Conservation (phyloP, 495 filamentous ascomycete genomes). For the Hypoxylon lienhwacheense region DNA sequence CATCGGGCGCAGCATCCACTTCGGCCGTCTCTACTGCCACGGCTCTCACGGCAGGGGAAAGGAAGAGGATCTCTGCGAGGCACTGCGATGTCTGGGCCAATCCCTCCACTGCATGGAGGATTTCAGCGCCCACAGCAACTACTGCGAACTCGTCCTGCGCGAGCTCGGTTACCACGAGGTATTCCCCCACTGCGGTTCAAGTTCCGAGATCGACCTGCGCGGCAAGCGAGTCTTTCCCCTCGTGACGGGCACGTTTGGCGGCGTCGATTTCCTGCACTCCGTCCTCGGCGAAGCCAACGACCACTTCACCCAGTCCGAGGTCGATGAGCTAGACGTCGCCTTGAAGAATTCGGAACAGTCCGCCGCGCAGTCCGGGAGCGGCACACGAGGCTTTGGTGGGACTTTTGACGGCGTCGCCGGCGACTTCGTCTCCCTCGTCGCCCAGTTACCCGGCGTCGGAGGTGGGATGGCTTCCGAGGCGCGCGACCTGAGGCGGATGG, state of each 20-base stretch:
- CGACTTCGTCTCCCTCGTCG: slow-evolving; percentile 70
- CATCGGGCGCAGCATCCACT: slow-evolving; percentile 83
- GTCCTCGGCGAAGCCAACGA: slow-evolving; percentile 96
- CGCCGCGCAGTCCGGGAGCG: slow-evolving; percentile 43
- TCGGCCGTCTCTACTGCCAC: slow-evolving; percentile 79
- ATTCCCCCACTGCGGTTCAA: slow-evolving; percentile 81
- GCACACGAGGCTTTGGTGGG: slow-evolving; percentile 44
- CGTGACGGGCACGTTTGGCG: slow-evolving; percentile 88
- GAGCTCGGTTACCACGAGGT: slow-evolving; percentile 82
- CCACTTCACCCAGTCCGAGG: slow-evolving; percentile 92
- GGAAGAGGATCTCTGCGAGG: slow-evolving; percentile 87
- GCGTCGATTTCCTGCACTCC: slow-evolving; percentile 94
- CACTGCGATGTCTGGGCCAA: slow-evolving; percentile 82
- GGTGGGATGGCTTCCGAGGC: slow-evolving; percentile 75
- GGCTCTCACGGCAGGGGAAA: slow-evolving; percentile 65
- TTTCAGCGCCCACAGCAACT: slow-evolving; percentile 94
- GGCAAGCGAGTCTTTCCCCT: slow-evolving; percentile 81
- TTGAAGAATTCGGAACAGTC: slow-evolving; percentile 59
- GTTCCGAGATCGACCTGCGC: slow-evolving; percentile 69
- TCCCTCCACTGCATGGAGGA: slow-evolving; percentile 93
- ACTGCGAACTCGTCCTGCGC: slow-evolving; percentile 81
- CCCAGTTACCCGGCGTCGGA: slow-evolving; percentile 76
- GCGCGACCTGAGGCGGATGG: slow-evolving; percentile 68
- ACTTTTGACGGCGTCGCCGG: slow-evolving; percentile 40
- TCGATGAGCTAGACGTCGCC: slow-evolving; percentile 82